Evolutionary conservation across 371 early-diverging fungal genomes (phyloP).

Genomic region (Mortierella sp.): DNA sequence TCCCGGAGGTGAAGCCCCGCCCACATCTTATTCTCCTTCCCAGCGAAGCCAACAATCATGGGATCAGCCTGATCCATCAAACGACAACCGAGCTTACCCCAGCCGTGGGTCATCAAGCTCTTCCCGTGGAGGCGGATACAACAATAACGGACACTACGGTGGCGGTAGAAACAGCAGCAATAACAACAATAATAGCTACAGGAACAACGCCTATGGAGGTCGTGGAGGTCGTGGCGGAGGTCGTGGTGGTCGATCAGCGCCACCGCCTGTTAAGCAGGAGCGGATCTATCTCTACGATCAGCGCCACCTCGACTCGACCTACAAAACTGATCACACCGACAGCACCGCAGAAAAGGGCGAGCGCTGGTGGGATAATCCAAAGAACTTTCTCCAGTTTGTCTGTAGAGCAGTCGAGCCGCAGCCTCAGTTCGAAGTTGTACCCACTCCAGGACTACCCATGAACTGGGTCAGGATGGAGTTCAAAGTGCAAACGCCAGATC

Average conservation of each 20-base stretch:
- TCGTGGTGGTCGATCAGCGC: slow-evolving; percentile 8
- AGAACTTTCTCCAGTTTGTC: slow-evolving; percentile 49
- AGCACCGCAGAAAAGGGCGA: slow-evolving; percentile 52
- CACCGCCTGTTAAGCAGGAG: slow-evolving; percentile 38
- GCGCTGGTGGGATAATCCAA: slow-evolving; percentile 55
- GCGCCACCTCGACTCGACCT: slow-evolving; percentile 40
- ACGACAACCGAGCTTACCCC: slow-evolving; percentile 11
- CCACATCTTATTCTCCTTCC: slow-evolving; percentile 26
- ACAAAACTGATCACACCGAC: slow-evolving; percentile 39
- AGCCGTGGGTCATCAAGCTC: slow-evolving; percentile 16
- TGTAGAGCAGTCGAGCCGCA: slow-evolving; percentile 47
- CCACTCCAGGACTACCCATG: slow-evolving; percentile 34
- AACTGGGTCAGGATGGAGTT: slow-evolving; percentile 49
- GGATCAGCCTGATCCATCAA: slow-evolving; percentile 18
- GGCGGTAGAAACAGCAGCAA: slow-evolving; percentile 9
- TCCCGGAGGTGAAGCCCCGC: slow-evolving; percentile 8
- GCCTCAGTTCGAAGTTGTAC: slow-evolving; percentile 43
- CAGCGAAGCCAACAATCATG: slow-evolving; percentile 24
- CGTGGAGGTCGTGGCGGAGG: slow-evolving; percentile 33
- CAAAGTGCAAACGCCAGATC: slow-evolving; percentile 49
- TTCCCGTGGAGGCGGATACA: slow-evolving; percentile 4
- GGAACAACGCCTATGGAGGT: slow-evolving; percentile 17
- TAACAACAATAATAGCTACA: slow-evolving; percentile 12
- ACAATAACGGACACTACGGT: not conserved
- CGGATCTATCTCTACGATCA: slow-evolving; percentile 52